phyloP scores from a whole-genome alignment of 192 early-diverging fungal species.

The Cetraspora pellucida region DNA sequence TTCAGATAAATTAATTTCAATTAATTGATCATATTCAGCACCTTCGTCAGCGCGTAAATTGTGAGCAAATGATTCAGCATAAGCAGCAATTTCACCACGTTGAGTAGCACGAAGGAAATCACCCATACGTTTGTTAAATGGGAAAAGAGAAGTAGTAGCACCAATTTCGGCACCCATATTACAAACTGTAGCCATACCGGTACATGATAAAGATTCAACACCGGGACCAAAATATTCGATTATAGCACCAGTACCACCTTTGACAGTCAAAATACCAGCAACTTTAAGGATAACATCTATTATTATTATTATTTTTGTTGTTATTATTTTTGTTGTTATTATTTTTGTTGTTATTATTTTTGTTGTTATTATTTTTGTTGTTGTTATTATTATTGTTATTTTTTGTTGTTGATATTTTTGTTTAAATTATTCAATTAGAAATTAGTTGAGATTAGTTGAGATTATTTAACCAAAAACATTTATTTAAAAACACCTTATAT shows the following conservation, averaged over 20 bases:
- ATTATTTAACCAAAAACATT: no score
- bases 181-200: constrained; percentile 98
- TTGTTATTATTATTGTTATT: background rate
- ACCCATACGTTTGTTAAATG: constrained; percentile 90
- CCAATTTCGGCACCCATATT: constrained; percentile 99
- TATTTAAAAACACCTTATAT: background rate
- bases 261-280: constrained; percentile 93
- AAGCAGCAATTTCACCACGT: constrained; percentile 77
- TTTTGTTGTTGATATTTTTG: no score
- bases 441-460: no score
- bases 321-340: background rate
- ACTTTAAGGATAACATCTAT: constrained; percentile 91
- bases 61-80: constrained; percentile 80
- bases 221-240: constrained; percentile 98
- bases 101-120: constrained; percentile 88
- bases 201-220: constrained; percentile 92
- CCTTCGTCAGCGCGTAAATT: constrained; percentile 88
- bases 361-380: background rate
- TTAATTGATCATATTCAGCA: constrained; percentile 88
- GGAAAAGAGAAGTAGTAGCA: constrained; percentile 96
- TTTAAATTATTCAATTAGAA: no score
- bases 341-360: background rate
- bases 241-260: constrained; percentile 96
- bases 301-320: background rate
- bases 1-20: constrained; percentile 91